These are phyloP conservation scores for Endotrypanum monterogeii DNA, from an alignment of 208 protist species.

Conservation along the genomic window DNA sequence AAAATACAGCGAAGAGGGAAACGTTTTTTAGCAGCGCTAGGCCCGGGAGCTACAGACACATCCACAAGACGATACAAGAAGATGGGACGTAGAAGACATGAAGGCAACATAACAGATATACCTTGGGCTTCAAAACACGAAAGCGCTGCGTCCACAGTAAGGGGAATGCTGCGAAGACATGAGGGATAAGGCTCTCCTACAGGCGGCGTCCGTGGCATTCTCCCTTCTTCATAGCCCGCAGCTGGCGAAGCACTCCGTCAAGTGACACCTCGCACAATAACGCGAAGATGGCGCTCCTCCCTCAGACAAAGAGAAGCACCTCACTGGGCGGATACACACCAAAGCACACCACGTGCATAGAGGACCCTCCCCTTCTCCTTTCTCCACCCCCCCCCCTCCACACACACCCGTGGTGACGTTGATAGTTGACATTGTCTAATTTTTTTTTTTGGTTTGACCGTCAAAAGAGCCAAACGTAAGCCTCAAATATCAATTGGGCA, in stretches of 20 bases:
- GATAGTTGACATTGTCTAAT: neutral
- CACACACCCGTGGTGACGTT: neutral
- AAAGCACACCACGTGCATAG: no score
- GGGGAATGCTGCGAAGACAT: neutral
- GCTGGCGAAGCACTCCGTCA: no score
- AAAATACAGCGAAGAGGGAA: constrained; percentile 8
- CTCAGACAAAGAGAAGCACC: no score
- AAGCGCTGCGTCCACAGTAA: neutral
- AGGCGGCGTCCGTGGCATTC: neutral
- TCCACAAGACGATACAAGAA: constrained; percentile 20
- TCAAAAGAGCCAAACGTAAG: neutral
- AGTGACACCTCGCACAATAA: no score
- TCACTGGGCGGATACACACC: no score
- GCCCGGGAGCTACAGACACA: neutral
- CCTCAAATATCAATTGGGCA: constrained; percentile 2
- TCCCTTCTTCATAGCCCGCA: neutral
- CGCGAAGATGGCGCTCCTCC: no score
- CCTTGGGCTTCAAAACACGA: neutral
- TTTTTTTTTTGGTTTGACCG: neutral
- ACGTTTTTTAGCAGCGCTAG: neutral
- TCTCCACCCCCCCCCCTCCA: no score
- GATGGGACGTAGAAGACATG: neutral
- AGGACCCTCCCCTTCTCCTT: no score
- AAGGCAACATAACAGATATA: neutral
- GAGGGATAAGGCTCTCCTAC: neutral